Evolutionary conservation across 2,329 filamentous ascomycete genomes (phyloP), one percentile per base, ranked within the genome.

Genomic region (Neonectria punicea): DNA sequence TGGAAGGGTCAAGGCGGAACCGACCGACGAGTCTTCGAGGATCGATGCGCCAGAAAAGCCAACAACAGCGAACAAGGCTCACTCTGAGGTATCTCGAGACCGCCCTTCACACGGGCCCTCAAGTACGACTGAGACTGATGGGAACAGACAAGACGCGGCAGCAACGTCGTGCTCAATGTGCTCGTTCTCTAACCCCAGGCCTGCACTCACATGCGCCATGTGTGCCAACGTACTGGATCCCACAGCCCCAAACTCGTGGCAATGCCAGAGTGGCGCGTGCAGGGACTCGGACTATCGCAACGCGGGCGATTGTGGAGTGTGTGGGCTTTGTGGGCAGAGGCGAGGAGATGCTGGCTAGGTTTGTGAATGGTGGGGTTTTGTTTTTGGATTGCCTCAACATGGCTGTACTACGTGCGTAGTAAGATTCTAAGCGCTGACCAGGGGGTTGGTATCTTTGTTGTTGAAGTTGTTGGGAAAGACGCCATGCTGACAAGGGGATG

Each of bases 171-270:
- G 92, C 73, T 80, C 84, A 1, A 81, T 92, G 59, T 97, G 93
- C 77, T 93, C 92, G 0, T 86, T 91, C 55, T 80, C 81, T 55
- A 94, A 93, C 74, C 80, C 84, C 6, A 53, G 74, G 0, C 72
- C 75, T 9, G 81, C 86, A 8, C 78, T 88, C 2, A 91, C 87
- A 4, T 96, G 93, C 76, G 79, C 78, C 8, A 85, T 90, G 58
- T 96, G 93, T 76, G 86, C 89, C 25, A 88, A 95, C 68, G 92
- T 94, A 1, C 79, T 95, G 2, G 83, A 87, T 49, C 79, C 83
- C 1, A 74, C 79, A 54, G 82, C 90, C 49, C 79, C 84, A 0
- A 79, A 82, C 18, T 79, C 86, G n/a, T 95, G 93, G 92, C 79
- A 79, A 53, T 95, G 92, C 75, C 77, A 75, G 47, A 87, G 84